These are phyloP conservation scores for Talaromyces liani DNA, from an alignment of 495 filamentous ascomycete species.

Conservation along the genomic window DNA sequence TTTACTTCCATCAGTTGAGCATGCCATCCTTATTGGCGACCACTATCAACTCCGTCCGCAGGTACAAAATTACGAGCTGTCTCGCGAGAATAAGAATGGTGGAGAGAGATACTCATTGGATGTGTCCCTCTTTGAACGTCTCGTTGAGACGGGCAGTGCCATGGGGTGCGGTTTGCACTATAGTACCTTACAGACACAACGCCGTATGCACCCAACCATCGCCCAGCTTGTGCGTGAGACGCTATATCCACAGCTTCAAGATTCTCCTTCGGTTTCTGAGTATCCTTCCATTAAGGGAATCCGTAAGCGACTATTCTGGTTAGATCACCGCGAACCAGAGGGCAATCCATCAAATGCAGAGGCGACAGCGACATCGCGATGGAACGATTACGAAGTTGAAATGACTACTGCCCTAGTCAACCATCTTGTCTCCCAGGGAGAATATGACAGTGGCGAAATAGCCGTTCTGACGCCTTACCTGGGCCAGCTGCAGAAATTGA, in stretches of 20 bases:
- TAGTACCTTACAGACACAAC: slow-evolving; percentile 54
- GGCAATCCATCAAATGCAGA: slow-evolving; percentile 32
- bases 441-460: slow-evolving; percentile 60
- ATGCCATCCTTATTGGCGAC: slow-evolving; percentile 64
- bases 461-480: slow-evolving; percentile 73
- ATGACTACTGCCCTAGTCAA: slow-evolving; percentile 59
- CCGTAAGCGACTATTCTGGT: slow-evolving; percentile 62
- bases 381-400: slow-evolving; percentile 61
- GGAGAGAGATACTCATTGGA: slow-evolving; percentile 56
- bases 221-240: slow-evolving; percentile 51
- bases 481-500: slow-evolving; percentile 61
- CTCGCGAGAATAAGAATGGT: slow-evolving; percentile 42
- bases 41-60: slow-evolving; percentile 59
- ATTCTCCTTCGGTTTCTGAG: slow-evolving; percentile 39
- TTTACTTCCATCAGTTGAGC: slow-evolving; percentile 55
- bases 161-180: slow-evolving; percentile 38
- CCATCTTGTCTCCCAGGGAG: slow-evolving; percentile 66
- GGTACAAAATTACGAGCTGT: slow-evolving; percentile 58
- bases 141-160: slow-evolving; percentile 34
- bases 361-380: slow-evolving; percentile 47
- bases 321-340: slow-evolving; percentile 58
- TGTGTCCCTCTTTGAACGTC: slow-evolving; percentile 60
- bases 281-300: slow-evolving; percentile 62
- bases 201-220: slow-evolving; percentile 73
- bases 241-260: slow-evolving; percentile 57